A percentile compares a stretch with the other conserved stretches of the same genome.
Conservation (phyloP, 257 asterid species). For the Nicotiana sylvestris region DNA sequence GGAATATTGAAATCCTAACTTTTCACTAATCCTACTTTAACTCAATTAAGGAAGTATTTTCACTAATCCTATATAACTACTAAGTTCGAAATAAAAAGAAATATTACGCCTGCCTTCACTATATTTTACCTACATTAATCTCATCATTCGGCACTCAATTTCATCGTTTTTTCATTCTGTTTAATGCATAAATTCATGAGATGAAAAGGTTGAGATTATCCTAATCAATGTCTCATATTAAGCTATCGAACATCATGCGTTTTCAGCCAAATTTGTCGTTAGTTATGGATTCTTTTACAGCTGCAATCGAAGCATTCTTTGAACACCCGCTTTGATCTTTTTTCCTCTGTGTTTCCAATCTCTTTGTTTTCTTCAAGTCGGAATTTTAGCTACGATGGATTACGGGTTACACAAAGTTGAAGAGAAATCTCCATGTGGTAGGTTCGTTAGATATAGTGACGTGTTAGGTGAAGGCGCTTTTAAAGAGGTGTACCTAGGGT, state of each 20-base stretch:
- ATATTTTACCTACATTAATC: no score
- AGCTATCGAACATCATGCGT: not conserved
- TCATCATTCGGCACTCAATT: no score
- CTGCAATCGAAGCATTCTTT: constrained; percentile 58
- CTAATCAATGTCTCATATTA: not conserved
- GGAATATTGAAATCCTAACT: no score
- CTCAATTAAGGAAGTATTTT: no score
- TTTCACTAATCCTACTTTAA: no score
- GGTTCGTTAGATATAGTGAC: not conserved
- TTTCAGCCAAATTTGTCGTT: constrained; percentile 8
- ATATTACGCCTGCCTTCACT: no score
- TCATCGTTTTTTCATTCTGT: no score
- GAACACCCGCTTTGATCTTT: constrained; percentile 23
- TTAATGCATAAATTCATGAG: no score
- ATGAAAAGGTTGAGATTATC: no score
- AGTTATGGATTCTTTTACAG: constrained; percentile 40
- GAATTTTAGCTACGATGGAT: constrained; percentile 11
- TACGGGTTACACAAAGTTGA: no score
- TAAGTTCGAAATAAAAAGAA: no score
- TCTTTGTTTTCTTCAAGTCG: not conserved
- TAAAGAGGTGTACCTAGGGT: constrained; percentile 32
- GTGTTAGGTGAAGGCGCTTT: constrained; percentile 9
- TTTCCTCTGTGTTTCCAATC: not conserved
- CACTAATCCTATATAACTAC: no score
- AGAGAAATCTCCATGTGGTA: not conserved